Base-by-base conservation (phyloP, 345 rosid species). In the Citrus reticulata region DNA sequence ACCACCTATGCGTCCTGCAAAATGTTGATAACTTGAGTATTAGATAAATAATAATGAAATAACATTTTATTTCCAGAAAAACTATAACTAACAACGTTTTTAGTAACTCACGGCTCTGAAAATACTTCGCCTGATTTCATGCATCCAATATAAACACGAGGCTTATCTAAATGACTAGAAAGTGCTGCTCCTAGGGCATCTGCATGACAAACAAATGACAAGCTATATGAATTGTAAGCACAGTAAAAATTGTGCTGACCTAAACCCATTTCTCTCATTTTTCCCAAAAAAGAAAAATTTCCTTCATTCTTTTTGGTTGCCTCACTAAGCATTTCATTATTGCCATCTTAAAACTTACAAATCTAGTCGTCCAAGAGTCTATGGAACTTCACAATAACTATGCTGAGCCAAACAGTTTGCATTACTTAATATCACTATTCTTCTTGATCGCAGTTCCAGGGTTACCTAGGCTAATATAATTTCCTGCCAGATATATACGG, bases 81-180 rank as follows among this genome's bases (percentile, higher is more conserved):
- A 59, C 24, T 73, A 73, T 63, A 58, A 54, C 59, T 54, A 8
- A 34, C 24, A 67, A 73, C 39, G 65, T 39, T 78, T 16, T 14
- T 30, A 84, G 58, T 59, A 80, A 85, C 92, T 84, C 86, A 87
- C 90, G 76, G 85, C 60, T 84, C 84, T 35, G 86, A 77, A 68
- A 84, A 82, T 55, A 87, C 90, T 77, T 84, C 76, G 57, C 89
- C 92, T 51, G 90, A 89, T 85, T 89, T 87, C 90, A 89, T 85
- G 77, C 90, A 89, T 55, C 90, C 89, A 80, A 87, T 79, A 78
- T 84, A 89, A 68, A 75, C 79, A 37, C 83, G 87, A 51, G 86
- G 89, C 79, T 82, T 84, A 72, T 80, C 87, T 76, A 87, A 54
- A 75, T 85, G 75, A 55, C 79, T 22, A 57, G 87, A 82, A 74